phyloP scores from a whole-genome alignment of 768 basidiomycete species.

The Collybia sordida region DNA sequence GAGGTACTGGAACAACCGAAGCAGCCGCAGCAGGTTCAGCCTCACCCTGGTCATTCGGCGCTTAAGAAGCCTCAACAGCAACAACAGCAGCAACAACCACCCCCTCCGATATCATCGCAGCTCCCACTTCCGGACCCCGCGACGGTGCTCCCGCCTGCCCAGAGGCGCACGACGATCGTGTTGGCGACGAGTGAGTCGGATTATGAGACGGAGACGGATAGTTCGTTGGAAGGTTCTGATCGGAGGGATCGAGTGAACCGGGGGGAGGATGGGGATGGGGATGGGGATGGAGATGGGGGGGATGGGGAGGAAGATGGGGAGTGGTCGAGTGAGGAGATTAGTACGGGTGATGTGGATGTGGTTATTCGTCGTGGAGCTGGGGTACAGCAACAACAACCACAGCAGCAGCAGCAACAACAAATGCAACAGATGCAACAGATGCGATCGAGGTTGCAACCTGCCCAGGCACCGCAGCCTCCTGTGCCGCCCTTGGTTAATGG shows the following conservation, averaged over 20 bases:
- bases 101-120: slow-evolving; percentile 25
- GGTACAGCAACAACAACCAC: slow-evolving; percentile 10
- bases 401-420: slow-evolving; percentile 26
- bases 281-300: slow-evolving; percentile 28
- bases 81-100: slow-evolving; percentile 5
- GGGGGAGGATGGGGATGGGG: neutral
- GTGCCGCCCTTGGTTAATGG: too few relatives aligned
- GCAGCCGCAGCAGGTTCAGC: slow-evolving; percentile 10
- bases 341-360: slow-evolving; percentile 32
- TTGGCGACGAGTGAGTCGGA: slow-evolving; percentile 55
- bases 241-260: neutral
- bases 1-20: neutral
- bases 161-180: slow-evolving; percentile 44
- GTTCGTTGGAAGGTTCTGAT: slow-evolving; percentile 6
- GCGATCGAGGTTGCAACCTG: too few relatives aligned
- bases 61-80: neutral
- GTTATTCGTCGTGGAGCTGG: slow-evolving; percentile 8
- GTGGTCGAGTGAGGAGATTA: slow-evolving; percentile 63
- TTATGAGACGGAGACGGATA: slow-evolving; percentile 46
- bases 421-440: too few relatives aligned
- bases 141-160: slow-evolving; percentile 18
- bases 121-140: slow-evolving; percentile 13
- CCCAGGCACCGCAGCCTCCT: slow-evolving; percentile 2
- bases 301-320: slow-evolving; percentile 48
- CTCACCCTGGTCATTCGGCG: slow-evolving; percentile 7